Base-by-base conservation (phyloP, 2,329 filamentous ascomycete species). In the Tolypocladium ophioglossoides region DNA sequence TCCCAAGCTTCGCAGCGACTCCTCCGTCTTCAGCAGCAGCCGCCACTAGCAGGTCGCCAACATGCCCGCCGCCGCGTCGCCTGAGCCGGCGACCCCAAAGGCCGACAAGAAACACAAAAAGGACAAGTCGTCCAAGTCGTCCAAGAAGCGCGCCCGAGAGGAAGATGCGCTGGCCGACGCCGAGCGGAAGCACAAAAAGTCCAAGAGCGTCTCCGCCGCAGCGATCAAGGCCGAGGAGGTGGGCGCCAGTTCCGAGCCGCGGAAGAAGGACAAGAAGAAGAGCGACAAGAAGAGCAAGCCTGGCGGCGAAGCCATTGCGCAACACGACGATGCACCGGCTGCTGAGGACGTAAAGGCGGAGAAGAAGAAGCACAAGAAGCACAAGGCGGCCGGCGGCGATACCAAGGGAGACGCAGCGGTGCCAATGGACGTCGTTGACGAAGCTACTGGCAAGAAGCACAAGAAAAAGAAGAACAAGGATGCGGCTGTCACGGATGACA, bases 171-270 rank as follows among this genome's bases (percentile, higher is more conserved):
- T 59, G 9, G 68, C 66, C 41, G 68, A 70, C 49, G 63, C 65
- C 38, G 74, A 77, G 56, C 72, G 73, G 62, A 76, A 74, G 64
- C 70, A 75, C 61, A 78, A 79, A 60, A 76, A 75, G 56, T 74
- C 75, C 6, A 78, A 76, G 65, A 75, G 69, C 70, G 72, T 72
- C 64, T 72, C 63, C 50, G 64, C 57, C 48, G 64, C 66, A 38
- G 64, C 27, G 27, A 18, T n/a, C 16, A 18, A 54, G 8, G 51
- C 52, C n/a, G 52, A 58, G 51, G 55, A 60, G 56, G 52, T 59
- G 52, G 55, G 61, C 46, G 56, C 58, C 52, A 58, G 62, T 40
- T 52, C 58, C 24, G 63, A 66, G 62, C 55, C 41, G 14, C 44
- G 49, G 47, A 63, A 61, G 50, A 63, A 62, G 47, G 70, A 70